Evolutionary conservation across 2,329 filamentous ascomycete species (phyloP).

Genomic region (Volutella citrinella): DNA sequence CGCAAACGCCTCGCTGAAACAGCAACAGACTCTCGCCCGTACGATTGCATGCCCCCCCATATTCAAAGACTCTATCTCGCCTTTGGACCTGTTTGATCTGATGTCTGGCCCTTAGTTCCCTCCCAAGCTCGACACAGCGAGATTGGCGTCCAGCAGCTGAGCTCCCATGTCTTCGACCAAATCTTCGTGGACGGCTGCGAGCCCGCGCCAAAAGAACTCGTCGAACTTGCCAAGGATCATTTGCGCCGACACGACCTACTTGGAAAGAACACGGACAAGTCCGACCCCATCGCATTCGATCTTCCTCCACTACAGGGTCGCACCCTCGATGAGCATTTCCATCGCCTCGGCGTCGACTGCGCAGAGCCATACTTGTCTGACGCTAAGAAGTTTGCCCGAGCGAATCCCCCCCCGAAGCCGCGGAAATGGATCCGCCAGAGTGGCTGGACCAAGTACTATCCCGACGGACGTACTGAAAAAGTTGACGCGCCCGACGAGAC

Average conservation of each 20-base stretch:
- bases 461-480: conserved; percentile 66
- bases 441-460: conserved; percentile 92
- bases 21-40: conserved; percentile 38
- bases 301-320: conserved; percentile 75
- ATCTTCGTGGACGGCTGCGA: conserved; percentile 64
- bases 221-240: conserved; percentile 79
- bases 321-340: conserved; percentile 90
- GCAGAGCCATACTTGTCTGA: conserved; percentile 78
- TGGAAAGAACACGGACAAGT: conserved; percentile 82
- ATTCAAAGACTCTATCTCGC: neutral
- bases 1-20: conserved; percentile 20
- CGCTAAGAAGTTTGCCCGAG: conserved; percentile 71
- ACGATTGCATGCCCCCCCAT: conserved; percentile 18
- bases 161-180: conserved; percentile 76
- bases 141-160: conserved; percentile 92
- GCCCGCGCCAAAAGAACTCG: conserved; percentile 65
- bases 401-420: conserved; percentile 57
- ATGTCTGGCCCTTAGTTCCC: conserved; percentile 33
- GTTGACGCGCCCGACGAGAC: conserved; percentile 76
- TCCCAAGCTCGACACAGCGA: conserved; percentile 77
- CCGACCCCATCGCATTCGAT: conserved; percentile 77
- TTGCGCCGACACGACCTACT: conserved; percentile 80
- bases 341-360: conserved; percentile 79
- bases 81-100: neutral
- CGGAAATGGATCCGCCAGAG: conserved; percentile 73